Evolutionary conservation across 345 rosid genomes (phyloP).

Genomic region (Citrus cavaleriei): DNA sequence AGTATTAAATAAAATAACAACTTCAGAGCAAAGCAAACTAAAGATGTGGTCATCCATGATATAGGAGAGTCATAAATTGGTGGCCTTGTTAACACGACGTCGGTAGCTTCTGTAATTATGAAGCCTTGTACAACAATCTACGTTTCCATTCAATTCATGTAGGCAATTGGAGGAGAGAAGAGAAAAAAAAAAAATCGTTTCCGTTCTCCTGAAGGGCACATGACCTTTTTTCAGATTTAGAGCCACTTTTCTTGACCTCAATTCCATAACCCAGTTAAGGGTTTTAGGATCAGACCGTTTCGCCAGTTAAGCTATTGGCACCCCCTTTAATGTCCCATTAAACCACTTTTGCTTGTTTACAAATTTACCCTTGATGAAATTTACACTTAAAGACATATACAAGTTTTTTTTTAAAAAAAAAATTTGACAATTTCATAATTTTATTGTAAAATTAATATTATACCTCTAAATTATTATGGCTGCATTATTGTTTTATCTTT

Average conservation of each 20-base stretch:
- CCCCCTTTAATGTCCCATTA: no score
- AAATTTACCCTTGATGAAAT: no score
- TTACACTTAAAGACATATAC: no score
- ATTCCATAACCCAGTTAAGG: neutral
- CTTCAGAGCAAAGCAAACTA: conserved; percentile 13
- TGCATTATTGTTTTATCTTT: no score
- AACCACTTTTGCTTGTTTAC: no score
- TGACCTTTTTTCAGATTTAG: neutral
- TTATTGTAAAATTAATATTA: no score
- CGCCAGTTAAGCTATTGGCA: no score
- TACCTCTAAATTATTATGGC: no score
- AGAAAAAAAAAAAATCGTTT: neutral
- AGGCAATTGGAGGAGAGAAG: neutral
- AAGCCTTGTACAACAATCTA: conserved; percentile 22
- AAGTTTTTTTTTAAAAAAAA: no score
- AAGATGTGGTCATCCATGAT: conserved; percentile 15
- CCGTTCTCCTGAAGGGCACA: conserved; percentile 6
- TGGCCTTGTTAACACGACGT: conserved; percentile 15
- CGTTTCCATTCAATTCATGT: neutral
- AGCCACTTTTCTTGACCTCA: neutral
- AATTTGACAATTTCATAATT: no score
- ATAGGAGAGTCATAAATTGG: neutral
- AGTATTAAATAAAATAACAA: neutral
- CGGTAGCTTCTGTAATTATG: conserved; percentile 15
- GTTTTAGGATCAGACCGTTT: neutral